phyloP scores from a whole-genome alignment of 2,329 filamentous ascomycete species.

The Epichloe uncinata region DNA sequence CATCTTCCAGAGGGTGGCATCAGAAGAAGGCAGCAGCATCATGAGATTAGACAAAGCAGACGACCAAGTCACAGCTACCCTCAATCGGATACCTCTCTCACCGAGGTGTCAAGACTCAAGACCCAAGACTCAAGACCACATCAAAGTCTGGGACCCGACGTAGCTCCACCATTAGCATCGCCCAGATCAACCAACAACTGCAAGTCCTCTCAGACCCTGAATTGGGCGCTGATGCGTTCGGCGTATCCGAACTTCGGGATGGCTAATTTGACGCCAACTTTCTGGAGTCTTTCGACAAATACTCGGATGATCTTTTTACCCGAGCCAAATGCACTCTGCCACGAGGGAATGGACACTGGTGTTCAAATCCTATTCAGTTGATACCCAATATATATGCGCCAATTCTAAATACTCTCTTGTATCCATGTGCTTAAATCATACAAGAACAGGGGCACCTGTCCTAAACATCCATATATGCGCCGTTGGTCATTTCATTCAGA shows the following conservation, averaged over 20 bases:
- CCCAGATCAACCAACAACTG: constrained; percentile 14
- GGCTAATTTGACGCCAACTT: constrained; percentile 37
- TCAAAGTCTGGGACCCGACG: constrained; percentile 6
- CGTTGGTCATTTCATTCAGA: constrained; percentile 53
- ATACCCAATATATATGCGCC: constrained; percentile 8
- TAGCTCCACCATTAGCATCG: constrained; percentile 18
- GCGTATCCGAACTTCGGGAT: constrained; percentile 29
- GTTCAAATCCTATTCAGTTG: constrained; percentile 1
- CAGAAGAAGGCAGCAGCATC: not conserved
- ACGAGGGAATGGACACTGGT: constrained; percentile 4
- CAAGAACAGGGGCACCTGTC: not conserved
- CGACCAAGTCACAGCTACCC: not conserved
- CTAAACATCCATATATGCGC: constrained; percentile 18
- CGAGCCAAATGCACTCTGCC: constrained; percentile 33
- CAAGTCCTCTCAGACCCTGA: constrained; percentile 21
- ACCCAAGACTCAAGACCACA: too few relatives aligned
- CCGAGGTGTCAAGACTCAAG: constrained; percentile 1
- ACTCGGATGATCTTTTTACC: constrained; percentile 26
- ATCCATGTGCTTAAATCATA: not conserved
- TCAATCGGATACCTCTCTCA: constrained; percentile 7
- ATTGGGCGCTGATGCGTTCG: constrained; percentile 27
- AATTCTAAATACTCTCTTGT: not conserved
- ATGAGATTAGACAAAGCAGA: not conserved
- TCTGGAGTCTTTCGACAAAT: constrained; percentile 25
- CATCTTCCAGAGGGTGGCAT: not conserved